phyloP scores from a whole-genome alignment of 139 green algal genomes.

The Chlorella sp. region DNA sequence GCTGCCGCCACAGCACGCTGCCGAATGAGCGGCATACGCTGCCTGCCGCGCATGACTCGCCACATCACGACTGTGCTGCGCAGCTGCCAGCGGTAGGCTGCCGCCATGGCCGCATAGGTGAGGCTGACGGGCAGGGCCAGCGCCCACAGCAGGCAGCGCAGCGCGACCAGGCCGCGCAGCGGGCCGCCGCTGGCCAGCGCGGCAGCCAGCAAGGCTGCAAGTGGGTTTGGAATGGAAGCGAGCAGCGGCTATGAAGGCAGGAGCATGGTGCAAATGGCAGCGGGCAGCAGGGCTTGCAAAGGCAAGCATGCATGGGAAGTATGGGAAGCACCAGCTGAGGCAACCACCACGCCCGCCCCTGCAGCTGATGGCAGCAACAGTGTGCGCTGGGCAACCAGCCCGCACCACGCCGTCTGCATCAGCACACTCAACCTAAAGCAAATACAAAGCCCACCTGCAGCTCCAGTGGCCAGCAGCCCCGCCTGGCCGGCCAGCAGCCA shows the following conservation, averaged over 20 bases:
- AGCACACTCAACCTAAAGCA: too few species aligned
- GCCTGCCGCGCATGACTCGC: conserved; percentile 13
- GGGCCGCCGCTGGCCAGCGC: not conserved
- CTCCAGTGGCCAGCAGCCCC: not conserved
- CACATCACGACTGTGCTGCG: conserved; percentile 16
- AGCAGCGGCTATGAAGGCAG: not conserved
- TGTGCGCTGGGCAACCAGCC: too few species aligned
- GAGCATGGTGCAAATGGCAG: too few species aligned
- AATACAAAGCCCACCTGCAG: not conserved
- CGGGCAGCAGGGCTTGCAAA: too few species aligned
- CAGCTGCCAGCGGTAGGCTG: conserved; percentile 23
- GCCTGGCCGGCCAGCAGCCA: not conserved
- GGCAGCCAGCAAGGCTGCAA: conserved; percentile 20
- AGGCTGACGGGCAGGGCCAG: not conserved
- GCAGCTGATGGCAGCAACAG: too few species aligned
- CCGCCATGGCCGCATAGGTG: not conserved
- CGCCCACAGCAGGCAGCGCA: not conserved
- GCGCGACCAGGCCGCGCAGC: not conserved
- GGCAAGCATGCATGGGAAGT: too few species aligned
- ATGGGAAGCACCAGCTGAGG: too few species aligned
- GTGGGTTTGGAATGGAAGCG: not conserved
- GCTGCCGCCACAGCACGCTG: not conserved
- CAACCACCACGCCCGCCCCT: too few species aligned
- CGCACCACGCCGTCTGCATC: too few species aligned
- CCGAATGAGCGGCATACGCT: not conserved